Base-by-base conservation (phyloP, 2,329 filamentous ascomycete genomes). In the Aspergillus viridinutans region DNA sequence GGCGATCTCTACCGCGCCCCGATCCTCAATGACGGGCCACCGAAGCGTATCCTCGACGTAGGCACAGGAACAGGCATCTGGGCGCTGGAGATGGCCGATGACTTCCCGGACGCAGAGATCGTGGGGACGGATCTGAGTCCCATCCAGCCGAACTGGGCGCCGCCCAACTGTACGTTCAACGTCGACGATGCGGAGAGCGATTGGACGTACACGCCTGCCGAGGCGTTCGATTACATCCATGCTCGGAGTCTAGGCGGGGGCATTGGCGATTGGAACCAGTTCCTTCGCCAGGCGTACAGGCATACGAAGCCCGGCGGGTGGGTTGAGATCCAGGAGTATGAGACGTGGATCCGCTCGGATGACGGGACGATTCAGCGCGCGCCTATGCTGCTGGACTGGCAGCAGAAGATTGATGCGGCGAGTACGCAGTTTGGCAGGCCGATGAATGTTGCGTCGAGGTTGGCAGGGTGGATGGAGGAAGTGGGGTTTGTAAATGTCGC, bases 81-180 rank as follows among this genome's bases (percentile, higher is more conserved):
- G 71, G 69, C 68, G 28, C 48, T 81, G 9, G 80, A 81, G 55
- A 74, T 80, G 60, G 78, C 73, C 14, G 74, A 76, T 52, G 57
- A 67, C 38, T 70, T 69, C 58, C 73, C 74, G 4, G 38, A 64
- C 9, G 67, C 71, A 12, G 67, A 75, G 63, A 67, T 75, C 47
- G 60, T 72, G 32, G 72, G 70, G 23, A 74, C 69, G 17, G 74
- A 69, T 56, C 69, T 71, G 14, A 74, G 63, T 43, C 70, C 66
- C 20, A 76, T 71, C 61, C 74, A 70, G 57, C 70, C 72, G 1
- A 65, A 52, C 57, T 73, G 67, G 63, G 76, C 81, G 3, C 80
- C 81, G 2, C 72, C 78, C 0, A 83, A 84, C 53, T 73, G 81
- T 3, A 66, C 69, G 8, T 83, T 83, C 60, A 75, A 78, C n/a